Base-by-base conservation (phyloP, 371 early-diverging fungal genomes). In the Zancudomyces culisetae region DNA sequence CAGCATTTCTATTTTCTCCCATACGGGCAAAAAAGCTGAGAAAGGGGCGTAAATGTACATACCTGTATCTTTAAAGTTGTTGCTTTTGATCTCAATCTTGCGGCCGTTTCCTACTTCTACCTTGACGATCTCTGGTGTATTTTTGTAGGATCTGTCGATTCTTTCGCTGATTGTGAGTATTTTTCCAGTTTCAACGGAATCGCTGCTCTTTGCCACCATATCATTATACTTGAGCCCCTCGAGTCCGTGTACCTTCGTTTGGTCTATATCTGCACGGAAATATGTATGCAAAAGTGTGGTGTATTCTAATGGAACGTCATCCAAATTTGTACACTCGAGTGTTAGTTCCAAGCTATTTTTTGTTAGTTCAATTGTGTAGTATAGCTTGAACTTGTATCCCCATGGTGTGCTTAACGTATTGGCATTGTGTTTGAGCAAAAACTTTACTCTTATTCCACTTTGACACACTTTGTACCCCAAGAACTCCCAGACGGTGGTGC, bases 221-320 rank as follows among this genome's bases (percentile, higher is more conserved):
- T 94, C 90, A 4, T 64, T 60, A 62, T 77, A 90, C 27, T 59
- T 56, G 3, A 60, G 42, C 15, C 72, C 70, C 22, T 64, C 57
- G 27, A 91, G 66, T 0, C 86, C 86, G 20, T 56, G 41, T 8
- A 92, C 79, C 22, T 58, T 53, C 1, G 79, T 74, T n/a, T 69
- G 60, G 21, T 69, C 58, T 43, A 82, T 74, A 59, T 84, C 76
- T 42, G 84, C 79, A 23, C 67, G 58, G 52, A 92, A 80, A 63
- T 97, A 97, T 4, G 93, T 88, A 61, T 97, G 95, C 55, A 93
- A 69, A 40, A 94, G 72, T 10, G 84, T 68, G 23, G 86, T 87
- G 60, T 94, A 90, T 48, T 77, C 72, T 54, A 89, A 89, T 12
- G 76, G 58, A 49, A 69, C 64, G 27, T 64, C 66, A 29, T 83